Base-by-base conservation (phyloP, 2,329 filamentous ascomycete species). In the Cladophialophora carrionii region DNA sequence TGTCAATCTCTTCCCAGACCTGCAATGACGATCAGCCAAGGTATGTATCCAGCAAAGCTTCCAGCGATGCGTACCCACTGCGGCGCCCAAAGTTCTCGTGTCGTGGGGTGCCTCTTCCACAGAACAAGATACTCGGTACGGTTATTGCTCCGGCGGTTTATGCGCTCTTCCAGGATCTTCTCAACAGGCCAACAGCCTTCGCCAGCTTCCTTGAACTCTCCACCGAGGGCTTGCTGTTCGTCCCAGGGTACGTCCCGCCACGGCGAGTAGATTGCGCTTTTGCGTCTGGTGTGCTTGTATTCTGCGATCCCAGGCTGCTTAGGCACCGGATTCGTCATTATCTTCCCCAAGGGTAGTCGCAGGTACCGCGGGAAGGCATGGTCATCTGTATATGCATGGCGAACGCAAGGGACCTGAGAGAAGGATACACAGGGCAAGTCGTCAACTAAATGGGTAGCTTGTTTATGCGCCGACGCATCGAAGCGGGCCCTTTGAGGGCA, bases 161-260 rank as follows among this genome's bases (percentile, higher is more conserved):
- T 74, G 72, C 73, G 74, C 48, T 73, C 66, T 46, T 82, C 78
- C 73, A 84, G 17, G 17, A 72, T 68, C 53, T 29, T 37, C 4
- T 48, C 51, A 2, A 65, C 69, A 5, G 68, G 68, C 64, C 66
- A 72, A 34, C 10, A 43, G 31, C 61, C 65, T 51, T 63, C 34
- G 34, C 64, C 69, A 8, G 41, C 53, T 22, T 37, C 49, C 4
- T 57, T 22, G 48, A 68, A 70, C 22, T 51, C 43, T 9, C 34
- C 41, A n/a, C 53, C 53, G 8, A 69, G 61, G 12, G 26, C 48
- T 51, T 54, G 58, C 54, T 69, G 64, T 51, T 70, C 68, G 62
- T 67, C 55, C 67, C 68, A 69, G 10, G 54, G 24, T 8, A 67
- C 61, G 14, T 51, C 55, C 31, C 29, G 52, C 52, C 29, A 34